Percentiles rank a stretch among this genome's conserved stretches.
phyloP scores from a whole-genome alignment of 345 rosid species.

The Gossypium longicalyx region DNA sequence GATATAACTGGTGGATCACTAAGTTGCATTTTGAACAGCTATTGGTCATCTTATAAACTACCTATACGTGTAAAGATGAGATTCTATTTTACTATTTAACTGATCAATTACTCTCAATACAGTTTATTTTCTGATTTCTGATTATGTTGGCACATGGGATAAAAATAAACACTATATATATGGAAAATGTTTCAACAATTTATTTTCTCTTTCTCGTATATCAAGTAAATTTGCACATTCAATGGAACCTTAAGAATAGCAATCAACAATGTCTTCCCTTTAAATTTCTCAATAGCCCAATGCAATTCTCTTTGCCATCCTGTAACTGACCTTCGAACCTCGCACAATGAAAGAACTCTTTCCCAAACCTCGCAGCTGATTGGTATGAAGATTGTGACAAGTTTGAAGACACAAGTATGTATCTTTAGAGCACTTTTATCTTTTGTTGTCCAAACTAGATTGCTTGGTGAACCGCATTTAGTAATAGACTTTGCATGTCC shows the following conservation, averaged over 20 bases:
- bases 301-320: too few species aligned
- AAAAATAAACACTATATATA: too few species aligned
- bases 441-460: constrained; percentile 8
- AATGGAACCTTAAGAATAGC: too few species aligned
- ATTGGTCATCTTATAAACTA: not conserved
- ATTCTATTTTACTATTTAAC: constrained; percentile 1
- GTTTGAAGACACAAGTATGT: constrained; percentile 77
- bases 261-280: too few species aligned
- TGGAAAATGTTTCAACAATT: too few species aligned
- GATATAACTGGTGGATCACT: constrained; percentile 3
- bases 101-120: not conserved
- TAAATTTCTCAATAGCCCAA: too few species aligned
- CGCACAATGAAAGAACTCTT: too few species aligned
- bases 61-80: not conserved
- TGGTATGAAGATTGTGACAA: constrained; percentile 98
- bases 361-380: constrained; percentile 86
- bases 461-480: constrained; percentile 13
- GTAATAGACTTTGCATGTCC: not conserved
- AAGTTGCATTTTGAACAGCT: not conserved
- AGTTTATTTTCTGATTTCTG: too few species aligned
- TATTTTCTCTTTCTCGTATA: too few species aligned
- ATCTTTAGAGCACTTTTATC: not conserved
- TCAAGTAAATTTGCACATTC: too few species aligned
- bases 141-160: too few species aligned
- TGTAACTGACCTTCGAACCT: too few species aligned